A percentile compares a stretch with the other conserved stretches of the same genome.
Conservation (phyloP, 2,329 filamentous ascomycete species). For the Fusarium illudens region DNA sequence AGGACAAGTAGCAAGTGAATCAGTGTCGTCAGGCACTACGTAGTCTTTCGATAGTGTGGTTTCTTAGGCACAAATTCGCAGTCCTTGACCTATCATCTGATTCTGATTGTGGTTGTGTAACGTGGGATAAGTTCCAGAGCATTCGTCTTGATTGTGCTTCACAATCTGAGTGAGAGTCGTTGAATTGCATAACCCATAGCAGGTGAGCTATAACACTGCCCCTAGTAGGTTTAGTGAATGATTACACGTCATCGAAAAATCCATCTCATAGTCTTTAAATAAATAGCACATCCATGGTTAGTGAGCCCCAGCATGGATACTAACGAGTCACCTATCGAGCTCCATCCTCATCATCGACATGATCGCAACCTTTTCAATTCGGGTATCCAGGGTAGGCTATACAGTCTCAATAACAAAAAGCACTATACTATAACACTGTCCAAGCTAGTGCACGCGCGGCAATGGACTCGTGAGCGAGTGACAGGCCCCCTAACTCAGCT, state of each 20-base stretch:
- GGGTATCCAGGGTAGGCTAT: not conserved
- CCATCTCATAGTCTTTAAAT: not conserved
- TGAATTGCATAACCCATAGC: too few species aligned
- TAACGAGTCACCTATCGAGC: too few species aligned
- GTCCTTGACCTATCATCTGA: not conserved
- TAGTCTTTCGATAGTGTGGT: not conserved
- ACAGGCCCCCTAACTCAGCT: constrained; percentile 28
- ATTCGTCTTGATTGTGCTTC: not conserved
- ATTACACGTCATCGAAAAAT: too few species aligned
- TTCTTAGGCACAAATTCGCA: not conserved
- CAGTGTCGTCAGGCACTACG: not conserved
- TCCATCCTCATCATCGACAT: not conserved
- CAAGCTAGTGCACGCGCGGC: not conserved
- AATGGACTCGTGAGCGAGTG: constrained; percentile 23
- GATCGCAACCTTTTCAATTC: not conserved
- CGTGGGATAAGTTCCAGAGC: not conserved
- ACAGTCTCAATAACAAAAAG: not conserved
- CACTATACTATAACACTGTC: not conserved
- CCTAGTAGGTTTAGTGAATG: too few species aligned
- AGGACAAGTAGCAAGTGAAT: not conserved
- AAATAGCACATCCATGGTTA: too few species aligned
- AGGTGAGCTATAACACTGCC: too few species aligned
- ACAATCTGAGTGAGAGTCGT: too few species aligned
- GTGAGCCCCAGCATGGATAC: too few species aligned
- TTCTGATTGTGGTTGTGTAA: not conserved